Evolutionary conservation across 1,139 yeast species (phyloP).

Genomic region (Diutina ranongensis): DNA sequence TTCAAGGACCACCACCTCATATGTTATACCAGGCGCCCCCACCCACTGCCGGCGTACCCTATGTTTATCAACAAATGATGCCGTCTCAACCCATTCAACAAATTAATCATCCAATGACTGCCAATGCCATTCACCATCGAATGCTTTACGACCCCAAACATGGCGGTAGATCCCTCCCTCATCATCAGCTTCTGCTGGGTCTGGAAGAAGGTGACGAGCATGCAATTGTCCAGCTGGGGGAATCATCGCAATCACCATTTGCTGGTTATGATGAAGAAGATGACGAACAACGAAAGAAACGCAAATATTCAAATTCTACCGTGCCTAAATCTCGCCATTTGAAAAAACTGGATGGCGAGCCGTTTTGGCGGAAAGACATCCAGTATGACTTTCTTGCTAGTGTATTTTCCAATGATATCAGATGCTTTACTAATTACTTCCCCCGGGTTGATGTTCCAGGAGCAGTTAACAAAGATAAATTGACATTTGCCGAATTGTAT

Average conservation of each 20-base stretch:
- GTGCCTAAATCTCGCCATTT: conserved; percentile 30
- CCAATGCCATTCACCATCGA: neutral
- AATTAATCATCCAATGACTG: neutral
- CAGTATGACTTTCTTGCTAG: conserved; percentile 68
- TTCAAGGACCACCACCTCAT: neutral
- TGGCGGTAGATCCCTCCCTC: neutral
- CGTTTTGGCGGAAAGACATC: conserved; percentile 79
- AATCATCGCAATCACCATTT: neutral
- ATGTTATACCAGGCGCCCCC: neutral
- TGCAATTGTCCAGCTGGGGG: neutral
- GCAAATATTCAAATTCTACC: neutral
- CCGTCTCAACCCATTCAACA: neutral
- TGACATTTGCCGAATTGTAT: conserved; percentile 81
- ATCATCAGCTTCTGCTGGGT: neutral
- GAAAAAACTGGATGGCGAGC: conserved; percentile 87
- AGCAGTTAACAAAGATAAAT: conserved; percentile 31
- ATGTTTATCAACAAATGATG: neutral
- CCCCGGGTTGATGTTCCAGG: conserved; percentile 23
- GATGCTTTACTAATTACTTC: conserved; percentile 59
- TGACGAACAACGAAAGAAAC: neutral
- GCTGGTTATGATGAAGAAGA: neutral
- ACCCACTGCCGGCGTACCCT: neutral
- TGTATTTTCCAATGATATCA: conserved; percentile 50
- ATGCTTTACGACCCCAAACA: neutral
- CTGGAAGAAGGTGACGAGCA: neutral